These are phyloP conservation scores for Linnemannia elongata DNA, from an alignment of 192 early-diverging fungal genomes.

Conservation along the genomic window DNA sequence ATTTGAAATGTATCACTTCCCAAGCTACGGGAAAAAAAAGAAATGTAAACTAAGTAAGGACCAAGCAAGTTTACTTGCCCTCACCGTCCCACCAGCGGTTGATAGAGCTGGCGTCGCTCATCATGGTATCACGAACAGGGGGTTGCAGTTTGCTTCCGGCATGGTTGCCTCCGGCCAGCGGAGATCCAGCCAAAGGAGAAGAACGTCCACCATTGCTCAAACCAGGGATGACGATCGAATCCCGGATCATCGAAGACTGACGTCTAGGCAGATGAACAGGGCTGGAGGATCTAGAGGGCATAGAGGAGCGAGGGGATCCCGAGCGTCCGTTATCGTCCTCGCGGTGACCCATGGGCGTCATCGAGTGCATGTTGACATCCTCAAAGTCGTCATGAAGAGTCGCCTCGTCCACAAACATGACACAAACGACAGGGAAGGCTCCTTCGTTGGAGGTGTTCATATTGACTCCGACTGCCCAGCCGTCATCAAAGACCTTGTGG, in stretches of 20 bases:
- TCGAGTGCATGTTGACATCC: slow-evolving; percentile 56
- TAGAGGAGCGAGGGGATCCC: slow-evolving; percentile 16
- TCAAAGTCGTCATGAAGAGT: slow-evolving; percentile 52
- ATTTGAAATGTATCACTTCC: neutral
- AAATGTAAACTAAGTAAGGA: neutral
- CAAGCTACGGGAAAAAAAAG: neutral
- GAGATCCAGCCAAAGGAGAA: slow-evolving; percentile 29
- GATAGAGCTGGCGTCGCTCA: slow-evolving; percentile 57
- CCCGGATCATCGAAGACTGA: slow-evolving; percentile 53
- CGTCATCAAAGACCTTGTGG: slow-evolving; percentile 86
- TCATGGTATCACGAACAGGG: slow-evolving; percentile 49
- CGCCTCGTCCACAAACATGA: slow-evolving; percentile 59
- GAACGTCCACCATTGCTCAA: neutral
- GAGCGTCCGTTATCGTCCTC: slow-evolving; percentile 30
- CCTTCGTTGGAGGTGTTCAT: slow-evolving; percentile 77
- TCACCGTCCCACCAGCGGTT: slow-evolving; percentile 58
- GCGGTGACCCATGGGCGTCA: slow-evolving; percentile 49
- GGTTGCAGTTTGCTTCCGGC: slow-evolving; percentile 7
- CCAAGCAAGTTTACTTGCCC: slow-evolving; percentile 10
- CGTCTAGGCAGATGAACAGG: slow-evolving; percentile 47
- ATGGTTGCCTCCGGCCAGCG: slow-evolving; percentile 51
- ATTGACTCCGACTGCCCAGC: slow-evolving; percentile 91
- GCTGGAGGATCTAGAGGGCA: slow-evolving; percentile 34
- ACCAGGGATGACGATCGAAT: slow-evolving; percentile 28
- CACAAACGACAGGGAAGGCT: slow-evolving; percentile 89